Base-by-base conservation (phyloP, 129 eudicot species). In the Smallanthus sonchifolius region DNA sequence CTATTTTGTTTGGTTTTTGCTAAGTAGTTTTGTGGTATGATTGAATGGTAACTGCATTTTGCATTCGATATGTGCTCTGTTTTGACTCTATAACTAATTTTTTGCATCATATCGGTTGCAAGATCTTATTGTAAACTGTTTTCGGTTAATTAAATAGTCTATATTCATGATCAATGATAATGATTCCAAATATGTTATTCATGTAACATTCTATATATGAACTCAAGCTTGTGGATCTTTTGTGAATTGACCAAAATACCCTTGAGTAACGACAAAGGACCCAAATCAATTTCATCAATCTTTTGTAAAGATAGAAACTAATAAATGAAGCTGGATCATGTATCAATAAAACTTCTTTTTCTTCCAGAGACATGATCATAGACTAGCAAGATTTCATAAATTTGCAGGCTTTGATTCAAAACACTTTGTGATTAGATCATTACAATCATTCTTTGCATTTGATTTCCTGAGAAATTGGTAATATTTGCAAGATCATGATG, bases 71-170 rank as follows among this genome's bases (percentile, higher is more conserved):
- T 52, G 40, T 75, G 80, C 66, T 75, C 49, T 56, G 20, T 54
- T 52, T 72, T 38, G 52, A 51, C 14, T 20, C 52, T 64, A 47
- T 49, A 75, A 65, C 74, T 75, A 66, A 48, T 20, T 65, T 19
- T 75, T 65, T 75, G 65, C 73, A 38, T 65, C 40, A 40, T 38
- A 66, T 76, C 67, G 56, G 47, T 66, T n/a, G 74, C 57, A 52
- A 55, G 74, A 42, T 56, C 56, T 76, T 65, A 66, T 54, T 11
- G n/a, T 10, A 20, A 11, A n/a, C 16, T 4, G 7, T 39, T 75
- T 47, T 44, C 0, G 6, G 79, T 48, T 75, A 6, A 34, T 62
- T 73, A 30, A 28, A 17, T 61, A 24, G 36, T 60, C 38, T 37
- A 40, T 42, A n/a, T 47, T 16, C 44, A 57, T 56, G 38, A 38